Evolutionary conservation across 768 basidiomycete species (phyloP).

Genomic region (Lyophyllum decastes): DNA sequence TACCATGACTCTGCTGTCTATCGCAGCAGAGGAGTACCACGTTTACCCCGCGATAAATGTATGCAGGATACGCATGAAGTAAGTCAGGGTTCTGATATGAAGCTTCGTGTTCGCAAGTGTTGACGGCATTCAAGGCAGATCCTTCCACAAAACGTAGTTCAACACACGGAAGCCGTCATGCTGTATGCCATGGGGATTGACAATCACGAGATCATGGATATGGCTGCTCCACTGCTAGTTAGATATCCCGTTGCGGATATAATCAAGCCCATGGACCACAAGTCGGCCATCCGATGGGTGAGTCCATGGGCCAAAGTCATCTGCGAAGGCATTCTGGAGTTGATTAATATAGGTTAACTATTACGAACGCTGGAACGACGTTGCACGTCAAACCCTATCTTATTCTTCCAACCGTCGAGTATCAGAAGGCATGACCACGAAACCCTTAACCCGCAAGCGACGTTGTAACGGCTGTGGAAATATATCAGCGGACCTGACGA

Average conservation of each 20-base stretch:
- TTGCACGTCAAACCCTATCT: neutral
- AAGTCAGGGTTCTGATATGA: neutral
- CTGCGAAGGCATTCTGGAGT: neutral
- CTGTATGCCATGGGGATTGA: neutral
- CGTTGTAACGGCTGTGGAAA: neutral
- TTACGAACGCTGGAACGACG: slow-evolving; percentile 1
- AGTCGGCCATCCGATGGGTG: neutral
- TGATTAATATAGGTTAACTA: neutral
- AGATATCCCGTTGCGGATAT: neutral
- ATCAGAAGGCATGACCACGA: neutral
- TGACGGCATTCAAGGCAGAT: neutral
- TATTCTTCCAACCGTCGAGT: neutral
- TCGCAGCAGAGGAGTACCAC: slow-evolving; percentile 4
- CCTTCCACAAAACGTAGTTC: neutral
- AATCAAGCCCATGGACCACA: neutral
- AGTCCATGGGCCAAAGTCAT: neutral
- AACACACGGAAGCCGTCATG: neutral
- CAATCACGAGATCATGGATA: slow-evolving; percentile 3
- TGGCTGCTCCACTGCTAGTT: slow-evolving; percentile 1
- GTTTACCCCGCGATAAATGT: neutral
- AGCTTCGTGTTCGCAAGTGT: neutral
- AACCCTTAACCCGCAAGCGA: neutral
- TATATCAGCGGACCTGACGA: neutral
- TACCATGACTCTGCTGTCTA: slow-evolving; percentile 4
- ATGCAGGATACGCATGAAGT: neutral